Conservation (phyloP, 2,329 filamentous ascomycete species). For the Podosphaera leucotricha region DNA sequence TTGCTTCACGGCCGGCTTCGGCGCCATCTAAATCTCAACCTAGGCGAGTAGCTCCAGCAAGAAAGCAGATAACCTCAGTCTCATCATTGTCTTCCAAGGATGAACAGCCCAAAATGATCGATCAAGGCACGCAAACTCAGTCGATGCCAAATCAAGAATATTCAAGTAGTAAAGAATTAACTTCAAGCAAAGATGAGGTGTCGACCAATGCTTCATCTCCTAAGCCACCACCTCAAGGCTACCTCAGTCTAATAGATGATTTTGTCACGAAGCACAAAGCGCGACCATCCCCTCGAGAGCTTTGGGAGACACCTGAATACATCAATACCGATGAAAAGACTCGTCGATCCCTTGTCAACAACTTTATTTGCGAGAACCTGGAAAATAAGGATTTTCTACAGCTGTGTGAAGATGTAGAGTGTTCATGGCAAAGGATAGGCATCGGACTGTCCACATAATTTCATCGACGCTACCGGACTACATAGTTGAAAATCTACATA, state of each 20-base stretch:
- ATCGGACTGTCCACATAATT: constrained; percentile 16
- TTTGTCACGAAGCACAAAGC: constrained; percentile 9
- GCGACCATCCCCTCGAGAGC: constrained; percentile 8
- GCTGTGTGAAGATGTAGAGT: constrained; percentile 25
- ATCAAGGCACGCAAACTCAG: constrained; percentile 13
- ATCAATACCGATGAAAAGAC: constrained; percentile 15
- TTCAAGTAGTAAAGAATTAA: neutral
- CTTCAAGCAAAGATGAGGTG: neutral
- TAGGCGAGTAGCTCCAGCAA: neutral
- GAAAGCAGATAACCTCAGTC: constrained; percentile 1
- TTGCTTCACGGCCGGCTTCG: constrained; percentile 3
- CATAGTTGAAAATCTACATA: no score
- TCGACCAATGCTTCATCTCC: neutral
- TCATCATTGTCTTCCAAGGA: constrained; percentile 2
- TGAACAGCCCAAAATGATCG: constrained; percentile 13
- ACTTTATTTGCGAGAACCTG: constrained; percentile 26
- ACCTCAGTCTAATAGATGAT: constrained; percentile 6
- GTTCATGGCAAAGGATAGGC: constrained; percentile 24
- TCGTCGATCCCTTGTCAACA: constrained; percentile 21
- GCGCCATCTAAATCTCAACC: neutral
- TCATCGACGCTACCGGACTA: no score
- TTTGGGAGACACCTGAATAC: constrained; percentile 12
- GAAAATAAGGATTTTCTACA: constrained; percentile 24
- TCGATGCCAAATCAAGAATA: neutral
- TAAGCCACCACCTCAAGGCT: constrained; percentile 6